Evolutionary conservation across 257 asterid species (phyloP), one percentile per base, ranked within the genome.

Genomic region (Hygrophila difformis): DNA sequence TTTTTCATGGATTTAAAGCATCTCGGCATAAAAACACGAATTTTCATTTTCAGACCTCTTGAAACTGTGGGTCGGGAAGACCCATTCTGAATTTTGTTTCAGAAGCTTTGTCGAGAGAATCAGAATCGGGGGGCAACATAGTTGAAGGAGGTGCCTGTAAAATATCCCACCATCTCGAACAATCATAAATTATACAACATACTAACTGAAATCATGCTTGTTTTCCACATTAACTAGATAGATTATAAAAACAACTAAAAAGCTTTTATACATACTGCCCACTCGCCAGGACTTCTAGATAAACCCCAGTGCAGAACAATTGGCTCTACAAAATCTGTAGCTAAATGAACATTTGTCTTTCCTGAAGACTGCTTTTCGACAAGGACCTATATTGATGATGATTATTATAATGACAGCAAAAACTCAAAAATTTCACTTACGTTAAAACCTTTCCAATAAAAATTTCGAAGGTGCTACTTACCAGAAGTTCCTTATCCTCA

Each of bases 281-380:
- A 91, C 67, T 86, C 94, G 55, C 97, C 95, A 52, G 71, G 86
- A 37, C 38, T 81, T 62, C 51, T 71, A 64, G 99, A 82, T 61
- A 91, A 65, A 57, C 93, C 96, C 99, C 99, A 91, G 77, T 91
- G 99, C 53, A 91, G 87, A 66, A 70, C 74, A 63, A 65, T 67
- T 40, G 93, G 87, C 50, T 80, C 84, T 35, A 76, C 74, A 59
- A 76, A 68, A 69, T 86, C 87, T 36, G 99, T 86, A 34, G 89
- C 95, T 52, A 91, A 71, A 72, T 67, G 70, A 63, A 91, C 75
- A 59, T 63, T 78, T 45, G 57, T 76, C 81, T 72, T 74, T 42
- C 78, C 71, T 18, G 79, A 65, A 47, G 71, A 29, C 37, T 33
- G 37, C 67, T 76, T 80, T 31, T 76, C 69, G 23, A 76, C 87